phyloP scores from a whole-genome alignment of 2,329 filamentous ascomycete genomes.

The Teratosphaeria viscida region DNA sequence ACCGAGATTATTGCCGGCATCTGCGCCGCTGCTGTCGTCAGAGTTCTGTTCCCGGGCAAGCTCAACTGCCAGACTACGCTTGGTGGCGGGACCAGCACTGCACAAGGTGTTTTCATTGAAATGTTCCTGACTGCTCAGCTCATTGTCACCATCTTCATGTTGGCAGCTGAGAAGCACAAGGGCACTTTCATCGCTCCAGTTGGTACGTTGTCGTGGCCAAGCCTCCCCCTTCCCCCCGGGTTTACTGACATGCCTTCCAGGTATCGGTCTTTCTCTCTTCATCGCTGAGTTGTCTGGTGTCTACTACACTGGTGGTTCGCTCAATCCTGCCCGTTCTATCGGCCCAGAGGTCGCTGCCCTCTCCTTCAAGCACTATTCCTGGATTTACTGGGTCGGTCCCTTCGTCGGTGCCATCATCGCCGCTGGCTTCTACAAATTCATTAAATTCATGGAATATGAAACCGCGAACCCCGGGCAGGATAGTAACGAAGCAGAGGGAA shows the following conservation, averaged over 20 bases:
- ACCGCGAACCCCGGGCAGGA: slow-evolving; percentile 16
- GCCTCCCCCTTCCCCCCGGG: neutral
- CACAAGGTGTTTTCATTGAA: slow-evolving; percentile 25
- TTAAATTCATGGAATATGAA: slow-evolving; percentile 21
- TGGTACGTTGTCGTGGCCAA: slow-evolving; percentile 17
- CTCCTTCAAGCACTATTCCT: neutral
- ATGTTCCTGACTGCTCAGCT: slow-evolving; percentile 21
- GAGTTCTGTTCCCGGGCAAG: slow-evolving; percentile 13
- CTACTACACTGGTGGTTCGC: slow-evolving; percentile 23
- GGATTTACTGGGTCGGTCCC: slow-evolving; percentile 17
- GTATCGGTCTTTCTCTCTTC: slow-evolving; percentile 62
- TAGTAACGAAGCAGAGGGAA: neutral
- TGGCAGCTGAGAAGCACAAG: slow-evolving; percentile 26
- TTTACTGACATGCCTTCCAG: neutral
- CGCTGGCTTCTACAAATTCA: slow-evolving; percentile 22
- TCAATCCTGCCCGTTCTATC: slow-evolving; percentile 27
- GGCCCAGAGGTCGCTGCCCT: slow-evolving; percentile 18
- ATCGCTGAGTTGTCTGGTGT: slow-evolving; percentile 28
- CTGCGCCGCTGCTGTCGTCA: slow-evolving; percentile 21
- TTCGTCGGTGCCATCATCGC: slow-evolving; percentile 14
- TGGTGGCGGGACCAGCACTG: neutral
- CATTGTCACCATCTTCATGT: slow-evolving; percentile 26
- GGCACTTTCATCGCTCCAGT: slow-evolving; percentile 51
- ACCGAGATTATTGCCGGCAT: slow-evolving; percentile 23
- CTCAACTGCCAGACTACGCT: neutral